phyloP scores from a whole-genome alignment of 2,329 filamentous ascomycete species.

The Eurotiales sp. region DNA sequence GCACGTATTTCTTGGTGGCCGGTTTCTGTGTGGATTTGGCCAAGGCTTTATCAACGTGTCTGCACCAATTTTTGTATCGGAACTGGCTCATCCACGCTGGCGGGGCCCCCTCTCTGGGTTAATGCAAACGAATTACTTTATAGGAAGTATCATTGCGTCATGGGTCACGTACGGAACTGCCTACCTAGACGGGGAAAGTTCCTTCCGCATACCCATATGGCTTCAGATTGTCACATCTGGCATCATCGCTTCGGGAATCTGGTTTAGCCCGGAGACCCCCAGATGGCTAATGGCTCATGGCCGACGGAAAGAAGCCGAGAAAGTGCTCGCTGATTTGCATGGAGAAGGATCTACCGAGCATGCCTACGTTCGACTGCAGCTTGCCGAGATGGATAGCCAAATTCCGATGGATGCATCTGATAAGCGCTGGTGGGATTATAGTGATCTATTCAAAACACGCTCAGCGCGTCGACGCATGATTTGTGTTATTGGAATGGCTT shows the following conservation, averaged over 20 bases:
- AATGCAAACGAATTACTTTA: constrained; percentile 11
- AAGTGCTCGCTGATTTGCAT: constrained; percentile 6
- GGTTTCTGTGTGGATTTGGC: constrained; percentile 11
- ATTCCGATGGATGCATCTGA: constrained; percentile 8
- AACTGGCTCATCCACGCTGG: constrained; percentile 13
- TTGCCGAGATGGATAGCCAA: constrained; percentile 11
- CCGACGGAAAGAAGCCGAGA: constrained; percentile 11
- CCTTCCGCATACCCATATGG: constrained; percentile 14
- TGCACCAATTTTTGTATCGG: constrained; percentile 11
- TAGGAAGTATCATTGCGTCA: constrained; percentile 13
- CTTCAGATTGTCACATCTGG: constrained; percentile 9
- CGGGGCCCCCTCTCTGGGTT: constrained; percentile 14
- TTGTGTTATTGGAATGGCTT: constrained; percentile 40
- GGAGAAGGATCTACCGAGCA: constrained; percentile 4
- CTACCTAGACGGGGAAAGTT: constrained; percentile 10
- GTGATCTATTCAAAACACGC: constrained; percentile 13
- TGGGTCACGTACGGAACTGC: constrained; percentile 14
- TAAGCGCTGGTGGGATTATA: constrained; percentile 18
- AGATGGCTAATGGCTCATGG: constrained; percentile 13
- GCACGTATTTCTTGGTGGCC: constrained; percentile 11
- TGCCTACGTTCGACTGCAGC: constrained; percentile 5
- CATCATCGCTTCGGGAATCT: constrained; percentile 12
- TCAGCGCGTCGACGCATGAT: constrained; percentile 34
- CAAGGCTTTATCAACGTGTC: constrained; percentile 14
- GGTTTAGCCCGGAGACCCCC: constrained; percentile 11